Evolutionary conservation across 345 rosid genomes (phyloP), one percentile per base, ranked within the genome.

Genomic region (Cochlearia excelsa): DNA sequence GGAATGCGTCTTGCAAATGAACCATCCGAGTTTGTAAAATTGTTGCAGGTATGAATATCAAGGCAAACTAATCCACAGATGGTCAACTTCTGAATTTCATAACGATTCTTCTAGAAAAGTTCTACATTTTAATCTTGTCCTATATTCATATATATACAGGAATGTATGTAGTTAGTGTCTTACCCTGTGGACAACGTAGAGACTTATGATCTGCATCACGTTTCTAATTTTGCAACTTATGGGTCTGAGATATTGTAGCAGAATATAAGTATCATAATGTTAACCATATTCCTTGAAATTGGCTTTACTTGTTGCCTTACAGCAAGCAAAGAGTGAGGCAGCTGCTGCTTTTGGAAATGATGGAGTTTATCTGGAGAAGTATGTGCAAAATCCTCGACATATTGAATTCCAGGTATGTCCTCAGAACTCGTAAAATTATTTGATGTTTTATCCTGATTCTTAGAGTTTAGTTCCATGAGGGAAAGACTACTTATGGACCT

Each of bases 251-350:
- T 52, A 6, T 43, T 43, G 51, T 44, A 52, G 42, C 9, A 4
- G 44, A 33, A 29, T 26, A 34, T 6, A 26, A 43, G 2, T 65
- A 46, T 33, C 29, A 3, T 46, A 28, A 9, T 46, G 31, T 46
- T 37, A 65, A 30, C 40, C 26, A 44, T 30, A 43, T 7, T 38
- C 45, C 46, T 59, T 75, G 57, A 67, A 46, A 61, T 69, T 56
- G 7, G 2, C 64, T 57, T 26, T 9, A 26, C 65, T 57, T 50
- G 61, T 51, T 72, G 44, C 39, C 70, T 47, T 67, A 40, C 78
- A 93, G 99, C 95, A 86, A 88, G 99, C 99, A 51, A 93, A 93
- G 77, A 84, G 95, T 66, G 97, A 93, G 80, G 99, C 97, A 57
- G 99, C 87, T 11, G 99, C 95, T 35, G 97, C 99, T 64, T 93